These are phyloP conservation scores for Tuber melanosporum DNA, from an alignment of 495 filamentous ascomycete genomes.

Conservation along the genomic window DNA sequence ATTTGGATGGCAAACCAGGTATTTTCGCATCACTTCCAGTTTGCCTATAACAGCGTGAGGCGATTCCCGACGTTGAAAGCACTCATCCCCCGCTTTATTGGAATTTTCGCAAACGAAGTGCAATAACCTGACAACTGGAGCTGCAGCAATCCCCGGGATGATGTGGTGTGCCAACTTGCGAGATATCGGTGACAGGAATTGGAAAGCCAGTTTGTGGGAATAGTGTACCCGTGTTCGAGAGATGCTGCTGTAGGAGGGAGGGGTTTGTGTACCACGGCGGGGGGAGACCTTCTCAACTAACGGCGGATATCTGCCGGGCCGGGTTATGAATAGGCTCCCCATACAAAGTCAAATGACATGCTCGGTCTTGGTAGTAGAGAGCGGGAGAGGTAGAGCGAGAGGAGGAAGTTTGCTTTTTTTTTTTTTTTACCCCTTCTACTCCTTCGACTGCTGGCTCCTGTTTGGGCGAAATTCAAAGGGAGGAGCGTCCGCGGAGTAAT, in stretches of 20 bases:
- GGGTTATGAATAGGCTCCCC: background rate
- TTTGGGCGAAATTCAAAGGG: background rate
- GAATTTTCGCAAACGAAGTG: constrained; percentile 1
- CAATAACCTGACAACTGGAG: background rate
- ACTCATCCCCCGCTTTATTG: background rate
- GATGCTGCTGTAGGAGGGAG: background rate
- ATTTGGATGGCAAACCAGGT: background rate
- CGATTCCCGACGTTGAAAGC: background rate
- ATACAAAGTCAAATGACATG: background rate
- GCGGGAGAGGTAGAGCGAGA: background rate
- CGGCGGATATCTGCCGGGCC: background rate
- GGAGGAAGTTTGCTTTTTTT: background rate
- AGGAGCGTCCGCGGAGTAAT: background rate
- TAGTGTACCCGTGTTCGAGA: background rate
- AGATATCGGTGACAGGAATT: background rate
- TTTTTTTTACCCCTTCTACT: background rate
- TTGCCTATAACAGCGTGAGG: background rate
- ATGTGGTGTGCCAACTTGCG: background rate
- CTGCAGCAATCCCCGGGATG: background rate
- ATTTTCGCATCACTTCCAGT: background rate
- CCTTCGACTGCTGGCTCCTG: background rate
- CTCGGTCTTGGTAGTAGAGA: background rate
- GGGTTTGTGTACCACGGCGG: background rate
- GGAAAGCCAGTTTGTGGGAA: background rate
- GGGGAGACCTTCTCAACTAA: background rate